Evolutionary conservation across 495 filamentous ascomycete genomes (phyloP).

Genomic region (Daldinia caldariorum): DNA sequence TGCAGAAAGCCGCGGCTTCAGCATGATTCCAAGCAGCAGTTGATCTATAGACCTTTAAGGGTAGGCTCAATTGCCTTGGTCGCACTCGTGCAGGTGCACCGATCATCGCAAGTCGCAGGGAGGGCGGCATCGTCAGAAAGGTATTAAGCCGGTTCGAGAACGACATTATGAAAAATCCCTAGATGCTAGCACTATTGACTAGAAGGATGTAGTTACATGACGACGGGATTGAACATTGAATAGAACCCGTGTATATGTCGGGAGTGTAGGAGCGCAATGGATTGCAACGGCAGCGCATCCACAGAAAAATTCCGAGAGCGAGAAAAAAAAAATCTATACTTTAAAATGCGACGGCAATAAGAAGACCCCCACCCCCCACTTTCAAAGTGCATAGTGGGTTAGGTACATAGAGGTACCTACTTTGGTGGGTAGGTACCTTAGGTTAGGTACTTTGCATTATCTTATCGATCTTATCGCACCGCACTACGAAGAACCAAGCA

Average conservation of each 20-base stretch:
- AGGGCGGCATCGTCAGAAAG: constrained; percentile 41
- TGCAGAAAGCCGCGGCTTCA: constrained; percentile 34
- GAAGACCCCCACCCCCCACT: neutral
- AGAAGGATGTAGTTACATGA: neutral
- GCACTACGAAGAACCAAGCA: neutral
- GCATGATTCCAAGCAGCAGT: constrained; percentile 17
- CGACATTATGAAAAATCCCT: constrained; percentile 19
- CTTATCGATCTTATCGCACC: constrained; percentile 28
- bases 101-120: constrained; percentile 38
- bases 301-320: too few relatives aligned
- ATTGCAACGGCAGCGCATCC: neutral
- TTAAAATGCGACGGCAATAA: neutral
- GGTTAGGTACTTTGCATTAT: constrained; percentile 20
- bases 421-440: too few relatives aligned
- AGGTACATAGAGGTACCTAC: too few relatives aligned
- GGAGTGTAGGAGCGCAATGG: neutral
- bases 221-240: neutral
- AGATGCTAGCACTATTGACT: too few relatives aligned
- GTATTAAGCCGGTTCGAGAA: constrained; percentile 29
- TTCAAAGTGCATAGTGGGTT: neutral
- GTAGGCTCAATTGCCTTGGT: neutral
- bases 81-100: constrained; percentile 28
- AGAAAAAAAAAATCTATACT: neutral
- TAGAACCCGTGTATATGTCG: neutral
- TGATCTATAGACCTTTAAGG: constrained; percentile 7